These are phyloP conservation scores for Groenewaldozyma salmanticensis DNA, from an alignment of 805 yeast species.

Conservation along the genomic window DNA sequence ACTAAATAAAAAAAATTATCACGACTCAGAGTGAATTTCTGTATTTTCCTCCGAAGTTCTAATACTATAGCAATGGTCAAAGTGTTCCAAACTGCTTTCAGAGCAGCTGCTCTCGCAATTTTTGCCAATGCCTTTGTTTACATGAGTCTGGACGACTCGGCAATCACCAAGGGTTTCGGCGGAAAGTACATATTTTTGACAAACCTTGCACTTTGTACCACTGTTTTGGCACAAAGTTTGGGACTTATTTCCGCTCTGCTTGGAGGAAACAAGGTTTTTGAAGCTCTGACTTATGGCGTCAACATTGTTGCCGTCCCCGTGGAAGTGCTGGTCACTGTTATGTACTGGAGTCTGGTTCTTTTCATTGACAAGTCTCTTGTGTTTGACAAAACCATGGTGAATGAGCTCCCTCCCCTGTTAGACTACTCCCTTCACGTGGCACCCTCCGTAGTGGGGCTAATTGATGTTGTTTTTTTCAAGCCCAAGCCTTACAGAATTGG, in stretches of 20 bases:
- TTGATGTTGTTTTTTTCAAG: slow-evolving; percentile 20
- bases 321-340: slow-evolving; percentile 22
- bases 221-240: slow-evolving; percentile 23
- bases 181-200: slow-evolving; percentile 31
- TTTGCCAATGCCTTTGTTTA: not conserved
- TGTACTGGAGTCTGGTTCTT: slow-evolving; percentile 27
- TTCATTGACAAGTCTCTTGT: slow-evolving; percentile 21
- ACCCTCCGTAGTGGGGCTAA: slow-evolving; percentile 21
- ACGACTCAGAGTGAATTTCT: too few relatives aligned
- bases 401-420: slow-evolving; percentile 18
- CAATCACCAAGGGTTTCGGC: slow-evolving; percentile 14
- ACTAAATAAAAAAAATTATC: too few relatives aligned
- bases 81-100: not conserved
- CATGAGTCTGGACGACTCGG: not conserved
- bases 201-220: slow-evolving; percentile 18
- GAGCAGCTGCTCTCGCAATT: not conserved
- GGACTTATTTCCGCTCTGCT: slow-evolving; percentile 15
- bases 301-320: slow-evolving; percentile 25
- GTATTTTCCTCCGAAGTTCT: too few relatives aligned
- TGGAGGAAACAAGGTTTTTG: slow-evolving; percentile 11
- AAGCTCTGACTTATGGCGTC: slow-evolving; percentile 16
- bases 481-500: slow-evolving; percentile 19
- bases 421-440: slow-evolving; percentile 24
- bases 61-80: not conserved
- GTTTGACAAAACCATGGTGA: slow-evolving; percentile 19